These are phyloP conservation scores for Aspergillus campestris DNA, from an alignment of 495 filamentous ascomycete genomes.

Conservation along the genomic window DNA sequence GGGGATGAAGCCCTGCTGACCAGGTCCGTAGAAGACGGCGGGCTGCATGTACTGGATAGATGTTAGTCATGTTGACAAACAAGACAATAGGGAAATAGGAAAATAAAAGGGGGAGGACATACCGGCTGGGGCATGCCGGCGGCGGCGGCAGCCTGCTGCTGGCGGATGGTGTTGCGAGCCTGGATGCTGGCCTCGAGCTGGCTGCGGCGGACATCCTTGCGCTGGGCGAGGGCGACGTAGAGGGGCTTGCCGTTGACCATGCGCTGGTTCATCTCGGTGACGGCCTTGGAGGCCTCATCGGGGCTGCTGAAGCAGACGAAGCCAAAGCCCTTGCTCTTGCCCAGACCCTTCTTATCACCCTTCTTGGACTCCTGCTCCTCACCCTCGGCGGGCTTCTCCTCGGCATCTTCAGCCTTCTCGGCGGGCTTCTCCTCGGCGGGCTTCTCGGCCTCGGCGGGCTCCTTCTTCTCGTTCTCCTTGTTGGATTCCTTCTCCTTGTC, in stretches of 20 bases:
- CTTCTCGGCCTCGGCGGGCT: constrained; percentile 45
- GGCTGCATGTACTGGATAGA: constrained; percentile 56
- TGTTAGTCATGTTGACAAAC: not conserved
- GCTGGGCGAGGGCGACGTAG: constrained; percentile 95
- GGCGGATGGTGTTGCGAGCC: constrained; percentile 93
- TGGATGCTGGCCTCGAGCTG: constrained; percentile 99
- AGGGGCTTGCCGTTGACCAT: constrained; percentile 97
- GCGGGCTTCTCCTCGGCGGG: constrained; percentile 26
- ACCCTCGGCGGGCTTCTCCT: constrained; percentile 27
- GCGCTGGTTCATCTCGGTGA: constrained; percentile 97
- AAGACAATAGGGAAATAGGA: not conserved
- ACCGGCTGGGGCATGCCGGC: constrained; percentile 84
- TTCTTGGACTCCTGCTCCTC: constrained; percentile 49
- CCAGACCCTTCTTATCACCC: constrained; percentile 66
- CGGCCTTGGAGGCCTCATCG: constrained; percentile 97
- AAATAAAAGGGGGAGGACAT: constrained; percentile 14
- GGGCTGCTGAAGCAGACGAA: constrained; percentile 99
- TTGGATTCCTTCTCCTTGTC: constrained; percentile 26
- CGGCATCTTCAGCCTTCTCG: constrained; percentile 38
- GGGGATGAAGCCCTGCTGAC: constrained; percentile 76
- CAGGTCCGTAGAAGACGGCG: constrained; percentile 79
- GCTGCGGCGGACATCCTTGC: constrained; percentile 98
- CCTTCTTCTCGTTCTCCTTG: constrained; percentile 3
- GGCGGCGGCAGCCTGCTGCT: constrained; percentile 93
- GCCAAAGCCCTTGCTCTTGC: constrained; percentile 99